Conservation (phyloP, 192 early-diverging fungal genomes). For the Backusella morwellensis region DNA sequence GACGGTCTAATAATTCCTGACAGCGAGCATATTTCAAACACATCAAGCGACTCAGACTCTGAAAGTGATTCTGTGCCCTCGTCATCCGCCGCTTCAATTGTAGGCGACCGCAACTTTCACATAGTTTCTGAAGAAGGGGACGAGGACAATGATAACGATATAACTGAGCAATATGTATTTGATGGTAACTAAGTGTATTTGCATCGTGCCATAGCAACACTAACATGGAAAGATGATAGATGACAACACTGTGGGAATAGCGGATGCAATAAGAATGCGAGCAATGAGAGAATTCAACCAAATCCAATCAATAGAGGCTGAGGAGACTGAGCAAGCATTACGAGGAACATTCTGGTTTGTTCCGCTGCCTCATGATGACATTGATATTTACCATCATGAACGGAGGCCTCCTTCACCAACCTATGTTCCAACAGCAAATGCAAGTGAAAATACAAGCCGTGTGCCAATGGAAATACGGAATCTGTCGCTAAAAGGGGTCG, state of each 20-base stretch:
- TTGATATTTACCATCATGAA: background rate
- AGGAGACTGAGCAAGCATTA: background rate
- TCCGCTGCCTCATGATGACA: background rate
- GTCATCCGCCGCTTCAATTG: background rate
- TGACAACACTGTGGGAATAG: background rate
- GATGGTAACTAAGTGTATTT: background rate
- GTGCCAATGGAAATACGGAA: background rate
- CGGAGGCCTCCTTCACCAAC: conserved; percentile 3
- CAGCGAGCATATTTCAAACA: background rate
- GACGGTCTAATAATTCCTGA: background rate
- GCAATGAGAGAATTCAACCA: background rate
- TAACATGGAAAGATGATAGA: background rate
- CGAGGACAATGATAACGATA: background rate
- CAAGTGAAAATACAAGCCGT: background rate
- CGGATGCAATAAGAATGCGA: no score
- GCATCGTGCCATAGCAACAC: background rate
- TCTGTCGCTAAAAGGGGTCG: no score
- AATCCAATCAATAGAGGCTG: background rate
- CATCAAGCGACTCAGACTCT: background rate
- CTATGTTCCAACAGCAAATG: background rate
- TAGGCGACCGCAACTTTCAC: background rate
- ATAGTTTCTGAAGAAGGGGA: background rate
- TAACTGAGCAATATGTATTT: background rate
- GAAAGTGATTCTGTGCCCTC: background rate
- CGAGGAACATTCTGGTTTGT: conserved; percentile 4